Base-by-base conservation (phyloP, 2,329 filamentous ascomycete species). In the Fusarium floridanum region DNA sequence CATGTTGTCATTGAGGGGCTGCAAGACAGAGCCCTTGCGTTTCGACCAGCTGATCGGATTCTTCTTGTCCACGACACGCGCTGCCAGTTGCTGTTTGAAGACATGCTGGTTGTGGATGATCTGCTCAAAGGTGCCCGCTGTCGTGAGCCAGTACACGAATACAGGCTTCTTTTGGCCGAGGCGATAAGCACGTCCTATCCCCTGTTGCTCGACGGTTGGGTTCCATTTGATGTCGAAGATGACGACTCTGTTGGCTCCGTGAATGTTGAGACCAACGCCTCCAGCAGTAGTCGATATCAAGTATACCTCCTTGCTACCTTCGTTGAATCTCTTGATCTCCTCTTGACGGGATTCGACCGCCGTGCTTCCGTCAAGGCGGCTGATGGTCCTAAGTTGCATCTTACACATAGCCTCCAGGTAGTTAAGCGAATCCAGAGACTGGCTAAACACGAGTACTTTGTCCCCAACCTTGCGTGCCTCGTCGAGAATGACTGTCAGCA, bases 201-300 rank as follows among this genome's bases (percentile, higher is more conserved):
- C 95, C 82, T 98, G 95, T 77, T 95, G 92, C 81, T 98, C 95
- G 79, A 92, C 88, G 6, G 91, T 88, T 0, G 95, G 95, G 73
- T 95, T 97, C 84, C 92, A 98, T 70, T 88, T 87, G 78, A 93
- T 94, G 80, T 98, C 95, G 66, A 97, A 93, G 22, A 98, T 92
- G 22, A 98, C 89, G 1, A 98, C 94, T 22, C 95, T 90, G 80
- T 95, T 98, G 1, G 95, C 95, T 1, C 93, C 92, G 45, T 90
- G 90, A 14, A 98, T 92, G 70, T 98, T 98, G 60, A 98, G 86
- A 0, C 95, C 95, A 2, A 95, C 85, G 0, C 95, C 94, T 24
- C 95, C 95, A 10, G 95, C 94, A 69, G 83, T 91, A 1, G 95
- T 98, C 0, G 95, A 97, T 66, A 98, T 95, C 2, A 98, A 85